Evolutionary conservation across 805 yeast species (phyloP).

Genomic region (Kluyveromyces wickerhamii): DNA sequence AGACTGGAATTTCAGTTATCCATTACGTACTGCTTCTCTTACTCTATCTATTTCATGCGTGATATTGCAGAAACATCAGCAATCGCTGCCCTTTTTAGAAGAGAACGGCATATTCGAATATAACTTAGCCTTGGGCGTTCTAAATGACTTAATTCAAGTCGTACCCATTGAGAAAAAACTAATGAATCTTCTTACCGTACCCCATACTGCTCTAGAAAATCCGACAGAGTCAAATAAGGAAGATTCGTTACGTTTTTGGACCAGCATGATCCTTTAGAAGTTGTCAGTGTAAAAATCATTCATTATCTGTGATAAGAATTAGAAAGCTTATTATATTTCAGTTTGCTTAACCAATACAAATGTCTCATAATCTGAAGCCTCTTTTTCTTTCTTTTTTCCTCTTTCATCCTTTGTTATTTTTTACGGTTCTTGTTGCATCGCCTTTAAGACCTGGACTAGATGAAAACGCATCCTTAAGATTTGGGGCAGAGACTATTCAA

Average conservation of each 20-base stretch:
- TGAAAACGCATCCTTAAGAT: too few relatives aligned
- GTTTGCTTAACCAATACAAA: too few relatives aligned
- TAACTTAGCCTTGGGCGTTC: slow-evolving; percentile 5
- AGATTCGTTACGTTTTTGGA: slow-evolving; percentile 1
- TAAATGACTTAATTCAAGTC: slow-evolving; percentile 4
- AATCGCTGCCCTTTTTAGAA: not conserved
- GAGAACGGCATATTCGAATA: slow-evolving; percentile 3
- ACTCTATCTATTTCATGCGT: slow-evolving; percentile 5
- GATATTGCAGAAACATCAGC: slow-evolving; percentile 4
- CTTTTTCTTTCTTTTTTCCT: too few relatives aligned
- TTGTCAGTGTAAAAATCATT: not conserved
- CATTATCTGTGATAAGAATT: too few relatives aligned
- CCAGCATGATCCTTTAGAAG: not conserved
- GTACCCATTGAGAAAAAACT: slow-evolving; percentile 6
- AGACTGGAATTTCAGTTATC: slow-evolving; percentile 8
- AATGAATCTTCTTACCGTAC: not conserved
- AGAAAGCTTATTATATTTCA: too few relatives aligned
- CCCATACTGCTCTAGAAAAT: not conserved
- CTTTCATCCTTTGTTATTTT: too few relatives aligned
- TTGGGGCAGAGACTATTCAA: too few relatives aligned
- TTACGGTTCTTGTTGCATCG: too few relatives aligned
- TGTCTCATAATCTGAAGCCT: too few relatives aligned
- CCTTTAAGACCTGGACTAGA: too few relatives aligned
- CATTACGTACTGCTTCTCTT: slow-evolving; percentile 6
- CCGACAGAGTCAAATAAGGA: not conserved